These are phyloP conservation scores for Punica granatum DNA, from an alignment of 345 rosid genomes.

Conservation along the genomic window DNA sequence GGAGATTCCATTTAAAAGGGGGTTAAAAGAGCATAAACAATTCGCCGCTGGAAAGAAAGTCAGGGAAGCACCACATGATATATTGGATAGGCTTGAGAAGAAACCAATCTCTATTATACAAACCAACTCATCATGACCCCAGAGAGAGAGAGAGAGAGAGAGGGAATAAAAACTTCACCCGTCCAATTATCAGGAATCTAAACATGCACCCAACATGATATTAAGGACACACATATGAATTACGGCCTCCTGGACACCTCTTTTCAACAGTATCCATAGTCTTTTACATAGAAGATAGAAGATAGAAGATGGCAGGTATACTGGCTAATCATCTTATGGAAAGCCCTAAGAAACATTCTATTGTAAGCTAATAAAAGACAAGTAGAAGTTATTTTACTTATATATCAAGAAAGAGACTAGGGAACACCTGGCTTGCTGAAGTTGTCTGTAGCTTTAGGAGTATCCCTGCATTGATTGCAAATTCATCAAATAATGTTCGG, in stretches of 20 bases:
- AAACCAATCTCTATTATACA: neutral
- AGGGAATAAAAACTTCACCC: neutral
- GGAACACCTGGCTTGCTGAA: neutral
- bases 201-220: neutral
- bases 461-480: conserved; percentile 4
- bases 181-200: neutral
- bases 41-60: no score
- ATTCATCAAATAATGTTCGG: conserved; percentile 10
- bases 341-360: no score
- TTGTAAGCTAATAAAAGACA: no score
- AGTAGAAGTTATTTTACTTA: neutral
- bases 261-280: no score
- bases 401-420: neutral
- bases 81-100: neutral
- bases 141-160: no score
- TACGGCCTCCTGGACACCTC: neutral
- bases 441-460: neutral
- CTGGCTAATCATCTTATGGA: neutral
- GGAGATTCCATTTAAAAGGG: neutral
- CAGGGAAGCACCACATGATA: no score
- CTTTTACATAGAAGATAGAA: neutral
- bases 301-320: neutral
- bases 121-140: neutral
- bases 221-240: neutral
- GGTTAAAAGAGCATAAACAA: neutral